Base-by-base conservation (phyloP, 2,329 filamentous ascomycete genomes). In the Geosmithia flava region DNA sequence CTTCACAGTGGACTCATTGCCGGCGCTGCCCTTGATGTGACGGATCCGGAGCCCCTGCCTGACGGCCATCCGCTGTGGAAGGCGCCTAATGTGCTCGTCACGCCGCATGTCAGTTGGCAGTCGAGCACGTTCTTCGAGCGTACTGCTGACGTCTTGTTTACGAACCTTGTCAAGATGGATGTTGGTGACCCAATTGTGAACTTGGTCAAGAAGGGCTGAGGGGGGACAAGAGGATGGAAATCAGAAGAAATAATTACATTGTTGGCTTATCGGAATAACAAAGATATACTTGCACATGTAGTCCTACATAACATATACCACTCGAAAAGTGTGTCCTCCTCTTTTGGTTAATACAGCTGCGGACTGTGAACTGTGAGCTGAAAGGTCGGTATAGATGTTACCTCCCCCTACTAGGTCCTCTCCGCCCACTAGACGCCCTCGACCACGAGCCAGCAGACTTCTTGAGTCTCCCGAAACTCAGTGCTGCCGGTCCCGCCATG, bases 1-100 rank as follows among this genome's bases (percentile, higher is more conserved):
- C 62, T 87, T 7, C 56, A 65, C 23, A 49, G 54, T 3, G 62
- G 58, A 15, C 56, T 57, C 47, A 60, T 66, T 42, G 44, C 66
- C 16, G 83, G 83, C 11, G 83, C 83, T 0, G 82, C 82, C 3
- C 60, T 87, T 27, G 83, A 87, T 59, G 84, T 87, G 1, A 80
- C 83, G 1, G 81, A 87, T 52, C 83, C 83, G 0, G 84, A 88
- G 59, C 84, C 84, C 0, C 58, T 88, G 51, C 82, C 83, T 0
- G 56, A 65, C 13, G 76, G 80, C 20, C 75, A 82, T 57, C 72
- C 76, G 51, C 62, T 88, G 23, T 87, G 83, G 80, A 73, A 70
- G 45, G 68, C 78, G 42, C 72, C 75, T 3, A 85, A 87, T 59
- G 68, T 81, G 16, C 72, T 81, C 51, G 74, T 87, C 45, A 63